Evolutionary conservation across 2,329 filamentous ascomycete genomes (phyloP).

Genomic region (Fusarium goolgardi): DNA sequence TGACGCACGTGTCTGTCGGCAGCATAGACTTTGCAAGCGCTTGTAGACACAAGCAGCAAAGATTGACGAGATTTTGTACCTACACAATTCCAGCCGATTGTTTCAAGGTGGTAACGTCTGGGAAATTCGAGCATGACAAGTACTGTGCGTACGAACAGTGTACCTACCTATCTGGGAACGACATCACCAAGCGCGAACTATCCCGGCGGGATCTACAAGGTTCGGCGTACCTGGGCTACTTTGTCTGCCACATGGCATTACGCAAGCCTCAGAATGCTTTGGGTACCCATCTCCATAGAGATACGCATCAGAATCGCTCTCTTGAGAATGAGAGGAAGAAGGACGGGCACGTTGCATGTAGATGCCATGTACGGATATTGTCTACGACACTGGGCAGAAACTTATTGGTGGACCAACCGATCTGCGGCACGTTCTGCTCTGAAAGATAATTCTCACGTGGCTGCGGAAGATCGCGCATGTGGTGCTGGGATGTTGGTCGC

Average conservation of each 20-base stretch:
- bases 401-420: constrained; percentile 33
- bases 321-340: not conserved
- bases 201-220: constrained; percentile 12
- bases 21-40: constrained; percentile 10
- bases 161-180: constrained; percentile 8
- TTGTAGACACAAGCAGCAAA: constrained; percentile 36
- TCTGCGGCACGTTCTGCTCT: constrained; percentile 28
- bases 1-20: constrained; percentile 29
- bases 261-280: constrained; percentile 9
- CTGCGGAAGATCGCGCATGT: constrained; percentile 53
- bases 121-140: constrained; percentile 15
- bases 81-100: constrained; percentile 22
- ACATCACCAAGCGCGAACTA: constrained; percentile 6
- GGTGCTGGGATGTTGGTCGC: constrained; percentile 42
- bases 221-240: constrained; percentile 11
- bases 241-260: constrained; percentile 36
- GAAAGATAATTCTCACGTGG: constrained; percentile 49
- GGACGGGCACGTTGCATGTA: constrained; percentile 5
- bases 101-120: constrained; percentile 28
- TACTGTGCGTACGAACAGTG: constrained; percentile 7
- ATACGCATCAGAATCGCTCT: constrained; percentile 13
- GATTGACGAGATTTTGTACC: constrained; percentile 24
- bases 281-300: constrained; percentile 5
- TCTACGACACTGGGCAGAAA: constrained; percentile 3
- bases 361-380: constrained; percentile 1